Evolutionary conservation across 2,329 filamentous ascomycete species (phyloP).

Genomic region (Pseudogymnoascus sp.): DNA sequence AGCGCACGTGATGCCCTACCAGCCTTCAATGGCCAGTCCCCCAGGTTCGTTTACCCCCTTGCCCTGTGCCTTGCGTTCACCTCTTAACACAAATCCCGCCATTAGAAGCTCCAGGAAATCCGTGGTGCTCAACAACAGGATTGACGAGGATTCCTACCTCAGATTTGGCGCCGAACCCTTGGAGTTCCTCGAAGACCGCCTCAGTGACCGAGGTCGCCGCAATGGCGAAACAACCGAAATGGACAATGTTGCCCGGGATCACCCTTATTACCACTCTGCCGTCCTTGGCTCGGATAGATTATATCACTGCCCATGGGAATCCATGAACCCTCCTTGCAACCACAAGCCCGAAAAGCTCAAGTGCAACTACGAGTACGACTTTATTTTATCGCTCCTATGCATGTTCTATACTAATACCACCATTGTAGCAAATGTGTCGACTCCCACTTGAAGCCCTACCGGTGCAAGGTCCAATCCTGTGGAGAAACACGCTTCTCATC

Average conservation of each 20-base stretch:
- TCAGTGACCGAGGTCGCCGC: slow-evolving; percentile 18
- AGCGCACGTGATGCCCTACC: slow-evolving; percentile 26
- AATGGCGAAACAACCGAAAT: slow-evolving; percentile 26
- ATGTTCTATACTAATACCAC: slow-evolving; percentile 21
- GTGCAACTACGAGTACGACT: slow-evolving; percentile 93
- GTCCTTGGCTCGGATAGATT: slow-evolving; percentile 63
- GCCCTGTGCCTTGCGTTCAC: slow-evolving; percentile 13
- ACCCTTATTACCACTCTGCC: slow-evolving; percentile 64
- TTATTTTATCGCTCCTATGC: slow-evolving; percentile 3
- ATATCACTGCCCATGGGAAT: slow-evolving; percentile 88
- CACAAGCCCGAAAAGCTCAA: slow-evolving; percentile 94
- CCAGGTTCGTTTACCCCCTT: slow-evolving; percentile 24
- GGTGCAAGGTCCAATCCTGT: slow-evolving; percentile 80
- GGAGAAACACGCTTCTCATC: slow-evolving; percentile 87
- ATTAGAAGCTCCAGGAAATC: slow-evolving; percentile 23
- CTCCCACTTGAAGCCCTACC: slow-evolving; percentile 92
- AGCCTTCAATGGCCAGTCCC: slow-evolving; percentile 24
- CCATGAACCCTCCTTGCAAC: slow-evolving; percentile 62
- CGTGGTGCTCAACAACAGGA: slow-evolving; percentile 25
- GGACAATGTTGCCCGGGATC: slow-evolving; percentile 46
- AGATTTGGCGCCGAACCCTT: slow-evolving; percentile 20
- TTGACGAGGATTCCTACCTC: slow-evolving; percentile 26
- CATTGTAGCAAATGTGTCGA: slow-evolving; percentile 81
- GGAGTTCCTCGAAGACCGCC: slow-evolving; percentile 25
- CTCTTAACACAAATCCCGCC: slow-evolving; percentile 23